Conservation (phyloP, 2,329 filamentous ascomycete species). For the Fusarium musae region DNA sequence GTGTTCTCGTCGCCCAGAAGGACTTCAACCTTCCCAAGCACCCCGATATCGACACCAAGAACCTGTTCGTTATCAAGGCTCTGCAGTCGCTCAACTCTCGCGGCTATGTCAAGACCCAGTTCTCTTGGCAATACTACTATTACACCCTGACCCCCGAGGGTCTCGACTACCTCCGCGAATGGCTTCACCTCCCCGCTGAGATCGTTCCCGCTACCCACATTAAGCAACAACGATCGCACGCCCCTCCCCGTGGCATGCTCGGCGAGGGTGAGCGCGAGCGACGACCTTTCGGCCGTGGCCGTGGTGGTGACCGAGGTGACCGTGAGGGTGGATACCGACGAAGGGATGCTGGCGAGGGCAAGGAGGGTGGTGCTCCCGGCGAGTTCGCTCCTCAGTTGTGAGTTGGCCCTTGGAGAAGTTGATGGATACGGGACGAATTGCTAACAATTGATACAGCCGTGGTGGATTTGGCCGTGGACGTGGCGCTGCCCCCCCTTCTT, state of each 20-base stretch:
- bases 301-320: constrained; percentile 79
- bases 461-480: constrained; percentile 91
- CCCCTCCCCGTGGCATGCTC: constrained; percentile 98
- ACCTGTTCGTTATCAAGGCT: constrained; percentile 99
- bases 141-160: constrained; percentile 99
- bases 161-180: constrained; percentile 99
- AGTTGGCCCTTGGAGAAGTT: constrained; percentile 51
- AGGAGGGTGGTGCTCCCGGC: constrained; percentile 92
- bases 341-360: constrained; percentile 85
- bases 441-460: constrained; percentile 68
- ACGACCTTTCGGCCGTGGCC: constrained; percentile 84
- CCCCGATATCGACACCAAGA: constrained; percentile 98
- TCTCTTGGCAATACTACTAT: constrained; percentile 99
- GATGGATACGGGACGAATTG: constrained; percentile 23
- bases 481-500: constrained; percentile 77
- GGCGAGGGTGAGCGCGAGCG: constrained; percentile 85
- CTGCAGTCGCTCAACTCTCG: constrained; percentile 98
- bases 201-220: constrained; percentile 99
- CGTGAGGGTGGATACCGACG: constrained; percentile 92
- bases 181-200: constrained; percentile 99
- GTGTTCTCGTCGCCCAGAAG: constrained; percentile 97
- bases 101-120: constrained; percentile 99
- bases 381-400: constrained; percentile 93
- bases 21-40: constrained; percentile 99
- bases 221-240: constrained; percentile 99